Evolutionary conservation across 2,329 filamentous ascomycete species (phyloP).

Genomic region (Alternaria incomplexa): DNA sequence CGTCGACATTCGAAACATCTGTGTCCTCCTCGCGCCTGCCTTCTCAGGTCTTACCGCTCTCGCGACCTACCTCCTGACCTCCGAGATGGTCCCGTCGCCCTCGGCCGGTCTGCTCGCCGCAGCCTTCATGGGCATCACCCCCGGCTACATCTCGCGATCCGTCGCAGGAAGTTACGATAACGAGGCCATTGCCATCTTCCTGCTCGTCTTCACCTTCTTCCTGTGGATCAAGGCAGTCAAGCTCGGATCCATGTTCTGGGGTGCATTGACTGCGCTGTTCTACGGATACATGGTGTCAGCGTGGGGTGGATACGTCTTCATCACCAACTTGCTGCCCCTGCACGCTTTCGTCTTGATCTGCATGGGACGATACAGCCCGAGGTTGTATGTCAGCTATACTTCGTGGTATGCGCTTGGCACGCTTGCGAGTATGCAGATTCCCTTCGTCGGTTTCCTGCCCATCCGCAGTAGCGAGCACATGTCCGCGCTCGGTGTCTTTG

Average conservation of each 20-base stretch:
- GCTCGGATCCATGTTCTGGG: constrained; percentile 95
- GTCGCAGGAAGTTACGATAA: constrained; percentile 99
- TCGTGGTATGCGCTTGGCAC: constrained; percentile 98
- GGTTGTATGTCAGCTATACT: constrained; percentile 94
- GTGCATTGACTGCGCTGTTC: constrained; percentile 89
- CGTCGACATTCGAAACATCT: constrained; percentile 98
- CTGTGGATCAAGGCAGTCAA: constrained; percentile 99
- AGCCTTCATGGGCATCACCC: constrained; percentile 95
- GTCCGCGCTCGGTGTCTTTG: constrained; percentile 94
- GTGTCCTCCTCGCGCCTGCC: constrained; percentile 90
- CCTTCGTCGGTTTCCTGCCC: constrained; percentile 95
- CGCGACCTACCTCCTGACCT: constrained; percentile 92
- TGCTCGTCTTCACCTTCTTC: constrained; percentile 97
- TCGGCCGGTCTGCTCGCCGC: constrained; percentile 95
- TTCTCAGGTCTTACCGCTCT: constrained; percentile 94
- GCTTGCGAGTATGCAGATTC: constrained; percentile 98
- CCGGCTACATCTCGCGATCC: constrained; percentile 96
- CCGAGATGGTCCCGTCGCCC: constrained; percentile 94
- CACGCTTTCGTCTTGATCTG: constrained; percentile 92
- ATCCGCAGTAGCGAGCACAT: constrained; percentile 98
- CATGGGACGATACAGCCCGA: constrained; percentile 95
- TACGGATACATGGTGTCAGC: constrained; percentile 99
- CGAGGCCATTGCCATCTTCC: constrained; percentile 98
- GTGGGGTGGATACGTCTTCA: constrained; percentile 99
- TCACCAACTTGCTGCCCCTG: constrained; percentile 93